phyloP scores from a whole-genome alignment of 2,329 filamentous ascomycete genomes.

The Botrytis fabae region DNA sequence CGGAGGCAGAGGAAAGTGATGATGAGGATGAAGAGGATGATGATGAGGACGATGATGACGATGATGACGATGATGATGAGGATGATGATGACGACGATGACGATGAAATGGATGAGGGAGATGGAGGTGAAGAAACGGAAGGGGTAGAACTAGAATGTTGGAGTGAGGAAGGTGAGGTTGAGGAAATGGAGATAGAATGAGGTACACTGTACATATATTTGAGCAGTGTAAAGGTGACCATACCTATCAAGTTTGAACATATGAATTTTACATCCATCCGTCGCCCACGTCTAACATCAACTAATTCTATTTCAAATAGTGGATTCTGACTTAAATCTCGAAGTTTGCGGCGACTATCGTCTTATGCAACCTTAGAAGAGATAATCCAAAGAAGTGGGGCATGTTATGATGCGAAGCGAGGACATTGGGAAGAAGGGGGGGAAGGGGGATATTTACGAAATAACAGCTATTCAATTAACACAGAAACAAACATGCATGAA shows the following conservation, averaged over 20 bases:
- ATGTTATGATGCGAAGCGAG: not conserved
- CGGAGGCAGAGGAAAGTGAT: not conserved
- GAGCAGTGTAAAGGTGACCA: not conserved
- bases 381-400: not conserved
- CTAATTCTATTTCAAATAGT: accelerated
- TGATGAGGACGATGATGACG: accelerated
- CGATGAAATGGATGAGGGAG: too few relatives aligned
- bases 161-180: not conserved
- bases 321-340: not conserved
- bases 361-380: not conserved
- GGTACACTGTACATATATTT: not conserved
- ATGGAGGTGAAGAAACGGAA: not conserved
- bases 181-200: not conserved
- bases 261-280: not conserved
- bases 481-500: too few relatives aligned
- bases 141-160: not conserved
- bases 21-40: not conserved
- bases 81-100: not conserved
- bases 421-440: not conserved
- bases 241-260: not conserved
- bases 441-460: not conserved
- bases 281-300: too few relatives aligned
- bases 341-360: accelerated
- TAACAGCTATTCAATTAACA: not conserved
- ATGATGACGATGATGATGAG: not conserved